Conservation (phyloP, 2,329 filamentous ascomycete species). For the Colletotrichum sp. region DNA sequence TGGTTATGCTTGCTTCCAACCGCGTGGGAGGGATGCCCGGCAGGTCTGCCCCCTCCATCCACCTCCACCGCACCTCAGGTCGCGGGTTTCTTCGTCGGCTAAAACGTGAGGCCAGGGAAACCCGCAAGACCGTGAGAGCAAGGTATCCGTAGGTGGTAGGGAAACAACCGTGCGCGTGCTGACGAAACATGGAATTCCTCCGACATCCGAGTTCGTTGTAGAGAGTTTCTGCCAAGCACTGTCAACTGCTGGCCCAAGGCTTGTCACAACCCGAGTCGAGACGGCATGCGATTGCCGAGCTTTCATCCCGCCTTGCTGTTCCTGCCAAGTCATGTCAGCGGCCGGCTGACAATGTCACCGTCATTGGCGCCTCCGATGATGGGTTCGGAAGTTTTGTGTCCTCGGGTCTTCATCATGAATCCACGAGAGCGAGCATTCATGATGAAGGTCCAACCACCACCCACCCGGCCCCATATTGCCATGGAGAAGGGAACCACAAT, state of each 20-base stretch:
- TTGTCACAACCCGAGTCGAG: slow-evolving; percentile 10
- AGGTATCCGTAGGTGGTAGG: background rate
- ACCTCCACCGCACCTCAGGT: background rate
- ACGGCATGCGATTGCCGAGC: slow-evolving; percentile 7
- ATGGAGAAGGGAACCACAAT: background rate
- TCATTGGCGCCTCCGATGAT: background rate
- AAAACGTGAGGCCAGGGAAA: background rate
- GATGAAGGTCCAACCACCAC: background rate
- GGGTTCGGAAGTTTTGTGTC: background rate
- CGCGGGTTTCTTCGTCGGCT: background rate
- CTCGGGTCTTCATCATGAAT: background rate
- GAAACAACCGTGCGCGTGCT: slow-evolving; percentile 10
- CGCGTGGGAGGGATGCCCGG: background rate
- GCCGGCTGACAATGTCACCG: background rate
- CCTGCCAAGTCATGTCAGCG: slow-evolving; percentile 12
- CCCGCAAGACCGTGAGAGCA: background rate
- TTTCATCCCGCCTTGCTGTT: slow-evolving; percentile 14
- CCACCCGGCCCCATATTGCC: background rate
- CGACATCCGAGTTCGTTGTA: slow-evolving; percentile 1
- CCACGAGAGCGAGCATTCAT: background rate
- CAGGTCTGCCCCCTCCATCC: background rate
- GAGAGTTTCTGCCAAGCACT: slow-evolving; percentile 14
- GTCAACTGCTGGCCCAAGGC: slow-evolving; percentile 16
- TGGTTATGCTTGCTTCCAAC: slow-evolving; percentile 15
- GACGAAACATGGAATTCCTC: slow-evolving; percentile 12